A percentile compares a stretch with the other conserved stretches of the same genome.
phyloP scores from a whole-genome alignment of 2,329 filamentous ascomycete species.

The Diaporthe amygdali region DNA sequence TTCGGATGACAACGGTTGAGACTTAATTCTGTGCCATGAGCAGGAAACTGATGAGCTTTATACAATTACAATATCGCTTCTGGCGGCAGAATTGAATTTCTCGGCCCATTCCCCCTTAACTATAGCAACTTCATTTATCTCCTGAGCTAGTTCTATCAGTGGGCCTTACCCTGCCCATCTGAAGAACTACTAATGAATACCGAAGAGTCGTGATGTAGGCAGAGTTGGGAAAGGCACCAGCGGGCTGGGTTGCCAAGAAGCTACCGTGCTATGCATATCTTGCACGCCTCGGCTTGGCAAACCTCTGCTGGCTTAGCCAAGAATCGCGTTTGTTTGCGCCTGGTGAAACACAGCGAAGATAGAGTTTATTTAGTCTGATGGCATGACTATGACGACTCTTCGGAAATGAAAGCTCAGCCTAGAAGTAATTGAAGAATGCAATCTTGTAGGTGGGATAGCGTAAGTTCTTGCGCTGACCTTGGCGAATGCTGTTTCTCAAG shows the following conservation, averaged over 20 bases:
- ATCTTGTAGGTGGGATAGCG: not conserved
- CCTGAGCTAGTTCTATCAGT: not conserved
- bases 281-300: not conserved
- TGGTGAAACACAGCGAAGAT: not conserved
- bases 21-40: not conserved
- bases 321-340: not conserved
- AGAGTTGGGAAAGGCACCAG: not conserved
- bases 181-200: not conserved
- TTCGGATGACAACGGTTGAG: not conserved
- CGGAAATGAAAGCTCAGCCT: not conserved
- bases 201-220: not conserved
- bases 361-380: not conserved
- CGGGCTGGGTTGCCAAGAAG: not conserved
- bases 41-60: not conserved
- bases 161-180: not conserved
- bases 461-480: not conserved
- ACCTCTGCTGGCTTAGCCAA: not conserved
- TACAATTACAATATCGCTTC: not conserved
- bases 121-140: not conserved
- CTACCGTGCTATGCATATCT: slow-evolving; percentile 6
- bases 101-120: not conserved
- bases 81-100: not conserved
- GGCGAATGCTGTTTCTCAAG: not conserved
- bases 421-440: not conserved
- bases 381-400: not conserved